Evolutionary conservation across 495 filamentous ascomycete genomes (phyloP).

Genomic region (Talaromyces trachyspermus): DNA sequence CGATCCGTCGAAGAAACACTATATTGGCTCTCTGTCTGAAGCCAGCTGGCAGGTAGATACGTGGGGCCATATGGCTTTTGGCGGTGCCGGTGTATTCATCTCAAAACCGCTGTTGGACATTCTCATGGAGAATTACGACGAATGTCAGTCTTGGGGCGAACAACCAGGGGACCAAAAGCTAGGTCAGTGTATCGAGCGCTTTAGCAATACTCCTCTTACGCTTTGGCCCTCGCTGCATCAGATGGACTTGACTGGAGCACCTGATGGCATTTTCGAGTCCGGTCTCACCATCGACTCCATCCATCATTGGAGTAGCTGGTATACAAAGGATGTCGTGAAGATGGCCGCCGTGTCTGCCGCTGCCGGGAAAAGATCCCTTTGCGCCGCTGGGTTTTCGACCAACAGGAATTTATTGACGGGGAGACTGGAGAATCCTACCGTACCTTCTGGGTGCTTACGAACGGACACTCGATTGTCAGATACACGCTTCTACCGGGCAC

Average conservation of each 20-base stretch:
- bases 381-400: slow-evolving; percentile 53
- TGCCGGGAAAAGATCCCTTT: slow-evolving; percentile 55
- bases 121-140: slow-evolving; percentile 44
- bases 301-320: slow-evolving; percentile 60
- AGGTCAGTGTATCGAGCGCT: slow-evolving; percentile 52
- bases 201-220: slow-evolving; percentile 48
- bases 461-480: slow-evolving; percentile 54
- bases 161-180: slow-evolving; percentile 55
- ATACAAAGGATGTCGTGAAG: slow-evolving; percentile 45
- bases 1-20: slow-evolving; percentile 44
- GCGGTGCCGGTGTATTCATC: slow-evolving; percentile 63
- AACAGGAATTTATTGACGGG: slow-evolving; percentile 39
- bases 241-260: slow-evolving; percentile 54
- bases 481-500: slow-evolving; percentile 43
- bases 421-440: slow-evolving; percentile 30
- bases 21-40: slow-evolving; percentile 59
- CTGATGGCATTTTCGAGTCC: slow-evolving; percentile 57
- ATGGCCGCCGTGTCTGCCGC: slow-evolving; percentile 50
- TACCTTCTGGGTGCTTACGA: slow-evolving; percentile 50
- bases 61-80: slow-evolving; percentile 61
- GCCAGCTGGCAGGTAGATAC: slow-evolving; percentile 49
- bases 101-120: slow-evolving; percentile 50
- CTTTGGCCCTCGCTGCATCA: slow-evolving; percentile 53
- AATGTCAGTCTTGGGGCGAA: slow-evolving; percentile 45
- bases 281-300: slow-evolving; percentile 50